A percentile compares a stretch with the other conserved stretches of the same genome.
phyloP scores from a whole-genome alignment of 139 green algal genomes.

The Coelastrella sp. region DNA sequence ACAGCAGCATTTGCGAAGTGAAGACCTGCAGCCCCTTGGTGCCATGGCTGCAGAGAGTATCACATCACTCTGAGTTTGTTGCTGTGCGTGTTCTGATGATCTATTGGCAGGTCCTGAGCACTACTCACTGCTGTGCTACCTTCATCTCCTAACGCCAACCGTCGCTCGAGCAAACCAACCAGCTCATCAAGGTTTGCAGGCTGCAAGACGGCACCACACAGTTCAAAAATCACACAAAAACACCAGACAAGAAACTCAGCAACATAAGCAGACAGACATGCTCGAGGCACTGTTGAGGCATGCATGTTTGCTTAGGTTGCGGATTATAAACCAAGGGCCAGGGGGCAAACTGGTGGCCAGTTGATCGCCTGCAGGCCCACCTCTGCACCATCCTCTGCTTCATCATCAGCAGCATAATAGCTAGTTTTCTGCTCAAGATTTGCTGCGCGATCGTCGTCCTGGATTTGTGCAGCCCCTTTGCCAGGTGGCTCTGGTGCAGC shows the following conservation, averaged over 20 bases:
- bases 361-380: not conserved
- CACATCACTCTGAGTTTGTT: too few species aligned
- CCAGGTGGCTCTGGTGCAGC: not conserved
- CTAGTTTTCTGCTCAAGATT: not conserved
- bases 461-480: not conserved
- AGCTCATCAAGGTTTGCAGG: conserved; percentile 17
- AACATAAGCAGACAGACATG: not conserved
- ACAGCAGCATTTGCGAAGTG: too few species aligned
- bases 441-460: not conserved
- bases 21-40: too few species aligned
- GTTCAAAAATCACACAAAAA: not conserved
- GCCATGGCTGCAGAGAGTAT: too few species aligned
- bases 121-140: not conserved
- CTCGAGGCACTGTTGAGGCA: not conserved
- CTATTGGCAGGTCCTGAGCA: not conserved
- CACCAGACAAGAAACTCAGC: not conserved
- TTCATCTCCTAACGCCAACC: conserved; percentile 15
- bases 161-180: not conserved
- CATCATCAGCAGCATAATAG: not conserved
- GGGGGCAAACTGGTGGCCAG: not conserved
- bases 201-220: not conserved
- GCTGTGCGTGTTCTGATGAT: too few species aligned
- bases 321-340: not conserved
- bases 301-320: not conserved
- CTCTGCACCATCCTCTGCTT: conserved; percentile 8